phyloP scores from a whole-genome alignment of 2,329 filamentous ascomycete species.

The Teratosphaeria pseudoeucalypti region DNA sequence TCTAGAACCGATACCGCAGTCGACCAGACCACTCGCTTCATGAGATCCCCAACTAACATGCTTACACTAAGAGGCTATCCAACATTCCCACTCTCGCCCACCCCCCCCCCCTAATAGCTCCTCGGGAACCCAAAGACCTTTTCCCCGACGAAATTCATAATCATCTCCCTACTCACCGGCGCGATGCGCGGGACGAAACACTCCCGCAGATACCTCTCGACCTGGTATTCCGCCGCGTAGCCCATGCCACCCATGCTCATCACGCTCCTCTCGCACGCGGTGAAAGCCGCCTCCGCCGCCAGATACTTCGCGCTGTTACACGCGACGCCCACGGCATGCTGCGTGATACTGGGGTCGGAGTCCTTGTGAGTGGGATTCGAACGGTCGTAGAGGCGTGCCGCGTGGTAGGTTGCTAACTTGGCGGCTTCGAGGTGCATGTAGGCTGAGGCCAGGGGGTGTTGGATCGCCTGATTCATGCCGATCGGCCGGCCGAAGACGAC shows the following conservation, averaged over 20 bases:
- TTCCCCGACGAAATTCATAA: conserved; percentile 62
- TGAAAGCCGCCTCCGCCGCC: conserved; percentile 51
- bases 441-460: conserved; percentile 48
- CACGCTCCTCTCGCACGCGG: conserved; percentile 49
- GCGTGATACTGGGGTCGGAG: conserved; percentile 29
- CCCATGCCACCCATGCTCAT: conserved; percentile 50
- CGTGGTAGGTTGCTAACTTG: conserved; percentile 52
- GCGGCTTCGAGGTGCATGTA: conserved; percentile 54
- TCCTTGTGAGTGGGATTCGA: conserved; percentile 24
- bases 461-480: conserved; percentile 50
- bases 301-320: conserved; percentile 49
- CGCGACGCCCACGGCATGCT: conserved; percentile 42
- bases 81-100: too few species aligned
- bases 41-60: too few species aligned
- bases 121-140: conserved; percentile 56
- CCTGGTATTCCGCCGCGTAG: conserved; percentile 53
- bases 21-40: too few species aligned
- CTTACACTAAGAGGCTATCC: too few species aligned
- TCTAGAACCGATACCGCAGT: too few species aligned
- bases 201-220: conserved; percentile 50
- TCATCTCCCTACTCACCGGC: conserved; percentile 59
- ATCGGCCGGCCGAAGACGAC: conserved; percentile 48
- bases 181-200: conserved; percentile 50
- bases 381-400: conserved; percentile 47
- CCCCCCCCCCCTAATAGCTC: conserved; percentile 44